phyloP scores from a whole-genome alignment of 2,329 filamentous ascomycete genomes.

The Clarireedia homoeocarpa region DNA sequence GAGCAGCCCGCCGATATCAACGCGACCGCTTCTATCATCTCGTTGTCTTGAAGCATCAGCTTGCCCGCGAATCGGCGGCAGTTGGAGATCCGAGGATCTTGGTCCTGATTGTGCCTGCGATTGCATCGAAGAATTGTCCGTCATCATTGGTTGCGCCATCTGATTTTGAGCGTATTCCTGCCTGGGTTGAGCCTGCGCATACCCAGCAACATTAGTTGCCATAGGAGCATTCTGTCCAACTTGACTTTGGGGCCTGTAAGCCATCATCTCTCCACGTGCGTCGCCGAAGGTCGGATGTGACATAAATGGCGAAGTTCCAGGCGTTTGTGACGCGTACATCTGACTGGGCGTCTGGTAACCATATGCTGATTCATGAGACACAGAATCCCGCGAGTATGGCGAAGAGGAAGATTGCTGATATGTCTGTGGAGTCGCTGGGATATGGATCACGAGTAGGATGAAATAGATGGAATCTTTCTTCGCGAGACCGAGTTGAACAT shows the following conservation, averaged over 20 bases:
- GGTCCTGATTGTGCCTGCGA: slow-evolving; percentile 30
- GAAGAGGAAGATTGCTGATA: slow-evolving; percentile 21
- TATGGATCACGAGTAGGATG: slow-evolving; percentile 38
- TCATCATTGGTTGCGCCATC: slow-evolving; percentile 43
- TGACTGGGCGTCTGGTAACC: slow-evolving; percentile 24
- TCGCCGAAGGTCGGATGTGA: slow-evolving; percentile 18
- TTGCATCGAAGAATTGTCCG: slow-evolving; percentile 36
- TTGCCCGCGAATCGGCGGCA: slow-evolving; percentile 33
- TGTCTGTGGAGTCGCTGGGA: slow-evolving; percentile 20
- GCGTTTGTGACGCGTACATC: slow-evolving; percentile 16
- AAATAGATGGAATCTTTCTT: slow-evolving; percentile 57
- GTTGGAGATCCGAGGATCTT: slow-evolving; percentile 33
- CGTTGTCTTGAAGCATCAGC: slow-evolving; percentile 30
- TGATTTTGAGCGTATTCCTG: slow-evolving; percentile 34
- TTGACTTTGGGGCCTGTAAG: slow-evolving; percentile 20
- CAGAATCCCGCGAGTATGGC: slow-evolving; percentile 23
- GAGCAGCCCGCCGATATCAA: slow-evolving; percentile 55
- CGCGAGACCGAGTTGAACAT: slow-evolving; percentile 47
- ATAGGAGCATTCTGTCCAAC: slow-evolving; percentile 21
- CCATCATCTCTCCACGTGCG: slow-evolving; percentile 21
- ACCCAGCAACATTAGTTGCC: slow-evolving; percentile 37
- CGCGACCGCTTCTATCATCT: slow-evolving; percentile 44
- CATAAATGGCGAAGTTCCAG: slow-evolving; percentile 19
- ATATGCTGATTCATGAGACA: slow-evolving; percentile 26
- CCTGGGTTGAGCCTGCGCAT: slow-evolving; percentile 38